These are phyloP conservation scores for Trichoderma erinaceum DNA, from an alignment of 495 filamentous ascomycete genomes.

Conservation along the genomic window DNA sequence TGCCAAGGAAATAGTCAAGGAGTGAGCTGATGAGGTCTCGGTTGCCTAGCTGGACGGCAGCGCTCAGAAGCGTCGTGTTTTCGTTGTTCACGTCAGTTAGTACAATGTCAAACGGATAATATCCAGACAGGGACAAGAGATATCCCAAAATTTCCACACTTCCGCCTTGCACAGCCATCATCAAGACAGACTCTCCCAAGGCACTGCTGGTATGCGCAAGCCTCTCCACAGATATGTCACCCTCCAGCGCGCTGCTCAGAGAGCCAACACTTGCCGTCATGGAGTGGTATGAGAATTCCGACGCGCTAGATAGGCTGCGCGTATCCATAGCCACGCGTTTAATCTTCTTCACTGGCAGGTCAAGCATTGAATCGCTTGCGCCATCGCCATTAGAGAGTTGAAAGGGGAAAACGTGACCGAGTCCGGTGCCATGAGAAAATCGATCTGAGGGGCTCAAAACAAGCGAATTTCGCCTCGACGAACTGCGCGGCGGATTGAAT, in stretches of 20 bases:
- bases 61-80: conserved; percentile 82
- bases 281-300: conserved; percentile 69
- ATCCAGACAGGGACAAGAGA: conserved; percentile 66
- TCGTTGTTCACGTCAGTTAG: conserved; percentile 82
- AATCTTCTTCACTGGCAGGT: conserved; percentile 44
- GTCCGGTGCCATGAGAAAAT: conserved; percentile 53
- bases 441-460: conserved; percentile 37
- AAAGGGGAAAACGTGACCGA: conserved; percentile 87
- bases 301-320: conserved; percentile 79
- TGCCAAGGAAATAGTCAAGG: conserved; percentile 51
- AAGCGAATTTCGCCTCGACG: conserved; percentile 39
- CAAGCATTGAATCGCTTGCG: conserved; percentile 26
- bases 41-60: conserved; percentile 87
- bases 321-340: conserved; percentile 88
- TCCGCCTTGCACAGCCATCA: conserved; percentile 90
- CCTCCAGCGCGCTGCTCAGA: conserved; percentile 64
- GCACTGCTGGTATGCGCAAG: conserved; percentile 75
- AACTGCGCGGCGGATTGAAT: conserved; percentile 37
- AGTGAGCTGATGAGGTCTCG: conserved; percentile 66
- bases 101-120: conserved; percentile 61
- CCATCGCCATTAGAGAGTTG: conserved; percentile 32
- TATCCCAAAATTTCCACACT: conserved; percentile 66
- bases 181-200: conserved; percentile 77
- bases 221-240: conserved; percentile 77
- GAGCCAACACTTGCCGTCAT: conserved; percentile 71